These are phyloP conservation scores for Marasmius fiardii DNA, from an alignment of 1,284 basidiomycete species.

Conservation along the genomic window DNA sequence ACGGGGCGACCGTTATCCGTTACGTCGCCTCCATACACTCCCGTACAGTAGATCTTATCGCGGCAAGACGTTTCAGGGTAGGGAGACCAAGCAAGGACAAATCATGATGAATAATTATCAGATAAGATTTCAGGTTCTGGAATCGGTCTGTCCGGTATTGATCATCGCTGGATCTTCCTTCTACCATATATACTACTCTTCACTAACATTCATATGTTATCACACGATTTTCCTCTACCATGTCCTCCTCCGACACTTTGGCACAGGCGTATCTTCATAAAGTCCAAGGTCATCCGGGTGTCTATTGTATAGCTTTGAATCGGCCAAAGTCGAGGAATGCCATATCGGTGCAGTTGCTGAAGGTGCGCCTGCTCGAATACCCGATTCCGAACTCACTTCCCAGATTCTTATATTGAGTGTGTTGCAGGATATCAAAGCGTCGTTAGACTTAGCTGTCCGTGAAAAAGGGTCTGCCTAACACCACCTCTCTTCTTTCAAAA, in stretches of 20 bases:
- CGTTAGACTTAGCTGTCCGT: constrained; percentile 4
- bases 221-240: not conserved
- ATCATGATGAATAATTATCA: not conserved
- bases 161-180: too few species aligned
- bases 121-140: not conserved
- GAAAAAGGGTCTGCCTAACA: constrained; percentile 6
- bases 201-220: not conserved
- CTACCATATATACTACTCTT: not conserved
- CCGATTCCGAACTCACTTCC: not conserved
- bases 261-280: constrained; percentile 14
- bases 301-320: constrained; percentile 14
- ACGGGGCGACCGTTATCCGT: too few species aligned
- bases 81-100: too few species aligned
- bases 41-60: not conserved
- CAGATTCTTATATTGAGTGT: not conserved
- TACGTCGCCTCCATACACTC: too few species aligned
- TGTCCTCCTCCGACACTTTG: not conserved
- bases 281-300: constrained; percentile 10
- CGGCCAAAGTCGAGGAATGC: constrained; percentile 14
- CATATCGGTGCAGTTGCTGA: constrained; percentile 8
- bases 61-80: not conserved
- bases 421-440: constrained; percentile 3
- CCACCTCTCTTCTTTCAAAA: not conserved
- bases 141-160: not conserved
- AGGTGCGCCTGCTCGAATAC: constrained; percentile 1